Conservation (phyloP, 805 yeast genomes). For the Cyberlindnera xishuangbannaensis region DNA sequence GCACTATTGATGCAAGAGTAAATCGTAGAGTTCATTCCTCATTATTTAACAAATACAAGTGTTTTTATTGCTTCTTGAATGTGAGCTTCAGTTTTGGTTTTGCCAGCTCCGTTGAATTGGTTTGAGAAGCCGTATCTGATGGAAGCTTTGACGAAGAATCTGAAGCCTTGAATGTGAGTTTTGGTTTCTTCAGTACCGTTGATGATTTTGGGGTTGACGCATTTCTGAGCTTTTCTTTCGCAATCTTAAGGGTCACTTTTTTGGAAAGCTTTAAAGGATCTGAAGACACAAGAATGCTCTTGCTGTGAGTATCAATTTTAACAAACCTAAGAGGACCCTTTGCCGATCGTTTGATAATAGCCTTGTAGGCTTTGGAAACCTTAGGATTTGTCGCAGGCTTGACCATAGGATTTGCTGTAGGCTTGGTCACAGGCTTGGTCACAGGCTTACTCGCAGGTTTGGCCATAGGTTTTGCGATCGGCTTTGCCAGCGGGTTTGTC, state of each 20-base stretch:
- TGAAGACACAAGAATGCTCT: constrained; percentile 35
- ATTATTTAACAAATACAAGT: too few relatives aligned
- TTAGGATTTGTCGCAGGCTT: too few relatives aligned
- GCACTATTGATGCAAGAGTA: background rate
- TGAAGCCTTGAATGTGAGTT: too few relatives aligned
- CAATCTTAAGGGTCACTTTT: constrained; percentile 9
- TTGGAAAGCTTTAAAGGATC: constrained; percentile 31
- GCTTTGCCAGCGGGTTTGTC: too few relatives aligned
- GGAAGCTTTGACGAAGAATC: too few relatives aligned
- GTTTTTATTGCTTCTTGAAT: constrained; percentile 2
- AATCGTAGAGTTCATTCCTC: background rate
- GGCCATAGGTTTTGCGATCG: too few relatives aligned
- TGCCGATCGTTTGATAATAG: constrained; percentile 18
- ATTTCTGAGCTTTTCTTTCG: constrained; percentile 3
- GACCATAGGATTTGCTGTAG: too few relatives aligned
- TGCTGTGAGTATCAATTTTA: constrained; percentile 32
- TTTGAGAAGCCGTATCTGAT: background rate
- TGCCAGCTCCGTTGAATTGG: constrained; percentile 1
- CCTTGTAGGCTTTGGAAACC: constrained; percentile 9
- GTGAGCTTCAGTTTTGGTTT: constrained; percentile 16
- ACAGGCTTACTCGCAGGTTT: too few relatives aligned
- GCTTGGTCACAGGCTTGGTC: too few relatives aligned
- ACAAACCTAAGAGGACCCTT: constrained; percentile 36
- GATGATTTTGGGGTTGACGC: background rate
- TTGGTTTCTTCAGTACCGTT: constrained; percentile 1